These are phyloP conservation scores for Linnemannia schmuckeri DNA, from an alignment of 192 early-diverging fungal genomes.

Conservation along the genomic window DNA sequence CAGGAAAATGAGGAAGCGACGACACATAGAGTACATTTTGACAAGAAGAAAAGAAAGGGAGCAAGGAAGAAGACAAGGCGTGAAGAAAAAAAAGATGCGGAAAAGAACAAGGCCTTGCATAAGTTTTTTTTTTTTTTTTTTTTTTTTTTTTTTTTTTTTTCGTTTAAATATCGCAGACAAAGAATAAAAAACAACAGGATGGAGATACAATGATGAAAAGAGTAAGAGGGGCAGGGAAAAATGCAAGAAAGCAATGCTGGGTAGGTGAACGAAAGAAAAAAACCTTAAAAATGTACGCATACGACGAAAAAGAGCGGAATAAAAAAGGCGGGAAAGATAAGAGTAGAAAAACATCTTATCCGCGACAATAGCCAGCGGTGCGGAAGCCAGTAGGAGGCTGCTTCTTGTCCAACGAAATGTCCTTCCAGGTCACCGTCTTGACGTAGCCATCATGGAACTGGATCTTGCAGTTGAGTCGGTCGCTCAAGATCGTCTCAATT, in stretches of 20 bases:
- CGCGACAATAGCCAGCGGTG: constrained; percentile 20
- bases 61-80: neutral
- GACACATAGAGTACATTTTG: too few relatives aligned
- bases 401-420: constrained; percentile 54
- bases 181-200: too few relatives aligned
- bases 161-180: too few relatives aligned
- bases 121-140: too few relatives aligned
- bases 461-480: constrained; percentile 42
- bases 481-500: constrained; percentile 24
- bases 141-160: too few relatives aligned
- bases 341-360: constrained; percentile 2
- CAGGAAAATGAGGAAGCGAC: too few relatives aligned
- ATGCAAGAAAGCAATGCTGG: too few relatives aligned
- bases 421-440: constrained; percentile 54
- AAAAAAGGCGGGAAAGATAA: neutral
- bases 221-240: too few relatives aligned
- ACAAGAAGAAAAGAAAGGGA: neutral
- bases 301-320: neutral
- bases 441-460: constrained; percentile 48
- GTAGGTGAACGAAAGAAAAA: too few relatives aligned
- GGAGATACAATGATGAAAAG: too few relatives aligned
- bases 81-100: neutral
- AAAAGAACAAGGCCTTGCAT: too few relatives aligned
- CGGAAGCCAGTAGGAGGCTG: constrained; percentile 31
- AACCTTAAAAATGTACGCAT: too few relatives aligned